Evolutionary conservation across 2,329 filamentous ascomycete genomes (phyloP).

Genomic region (Alternaria novae-zelandiae): DNA sequence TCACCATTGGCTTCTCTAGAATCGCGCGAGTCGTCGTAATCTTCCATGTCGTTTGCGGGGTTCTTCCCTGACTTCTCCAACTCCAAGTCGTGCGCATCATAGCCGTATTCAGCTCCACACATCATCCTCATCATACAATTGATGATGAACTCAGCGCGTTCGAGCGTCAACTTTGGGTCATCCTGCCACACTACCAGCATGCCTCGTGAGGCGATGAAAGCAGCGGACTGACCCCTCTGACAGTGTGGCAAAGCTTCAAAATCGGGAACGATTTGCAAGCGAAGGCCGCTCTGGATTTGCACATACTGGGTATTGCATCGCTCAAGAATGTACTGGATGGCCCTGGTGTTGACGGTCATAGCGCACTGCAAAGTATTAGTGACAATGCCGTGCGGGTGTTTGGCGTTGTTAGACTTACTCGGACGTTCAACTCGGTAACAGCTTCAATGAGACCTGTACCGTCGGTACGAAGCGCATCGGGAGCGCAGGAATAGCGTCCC

Average conservation of each 20-base stretch:
- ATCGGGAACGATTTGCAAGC: slow-evolving; percentile 67
- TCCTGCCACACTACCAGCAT: slow-evolving; percentile 84
- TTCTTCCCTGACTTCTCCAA: slow-evolving; percentile 40
- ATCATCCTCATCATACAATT: slow-evolving; percentile 76
- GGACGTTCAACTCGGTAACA: slow-evolving; percentile 59
- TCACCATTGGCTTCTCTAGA: slow-evolving; percentile 40
- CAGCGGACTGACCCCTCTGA: slow-evolving; percentile 80
- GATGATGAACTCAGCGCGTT: slow-evolving; percentile 74
- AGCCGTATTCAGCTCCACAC: slow-evolving; percentile 59
- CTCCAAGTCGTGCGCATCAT: slow-evolving; percentile 48
- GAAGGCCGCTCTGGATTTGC: slow-evolving; percentile 63
- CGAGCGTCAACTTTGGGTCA: slow-evolving; percentile 72
- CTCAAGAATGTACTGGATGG: slow-evolving; percentile 65
- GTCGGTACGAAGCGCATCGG: slow-evolving; percentile 54
- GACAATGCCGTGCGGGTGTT: too few species aligned
- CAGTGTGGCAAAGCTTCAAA: slow-evolving; percentile 64
- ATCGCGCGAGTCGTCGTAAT: slow-evolving; percentile 29
- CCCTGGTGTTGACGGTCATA: slow-evolving; percentile 70
- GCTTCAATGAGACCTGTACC: slow-evolving; percentile 59
- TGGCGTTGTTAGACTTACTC: slow-evolving; percentile 49
- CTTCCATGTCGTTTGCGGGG: slow-evolving; percentile 17
- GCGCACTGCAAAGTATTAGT: slow-evolving; percentile 58
- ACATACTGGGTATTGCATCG: slow-evolving; percentile 61
- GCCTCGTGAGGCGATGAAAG: slow-evolving; percentile 74
- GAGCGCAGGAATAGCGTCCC: slow-evolving; percentile 60